Conservation (phyloP, 805 yeast genomes). For the Candida silvatica region DNA sequence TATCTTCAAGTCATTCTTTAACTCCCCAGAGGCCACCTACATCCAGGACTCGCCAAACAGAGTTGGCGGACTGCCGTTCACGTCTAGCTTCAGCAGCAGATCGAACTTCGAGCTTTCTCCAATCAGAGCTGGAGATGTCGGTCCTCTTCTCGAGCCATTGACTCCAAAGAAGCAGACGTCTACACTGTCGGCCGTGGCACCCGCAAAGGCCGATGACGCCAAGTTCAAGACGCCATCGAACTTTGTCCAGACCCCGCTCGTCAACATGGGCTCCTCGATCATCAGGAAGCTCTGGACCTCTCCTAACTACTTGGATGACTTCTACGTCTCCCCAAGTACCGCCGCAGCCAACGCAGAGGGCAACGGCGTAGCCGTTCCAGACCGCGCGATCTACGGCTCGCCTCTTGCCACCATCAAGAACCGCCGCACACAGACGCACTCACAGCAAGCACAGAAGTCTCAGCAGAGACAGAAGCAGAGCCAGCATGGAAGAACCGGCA, state of each 20-base stretch:
- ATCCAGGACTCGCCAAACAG: constrained; percentile 18
- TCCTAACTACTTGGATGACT: constrained; percentile 60
- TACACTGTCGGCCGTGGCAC: not conserved
- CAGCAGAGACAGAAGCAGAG: not conserved
- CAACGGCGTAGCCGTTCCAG: constrained; percentile 20
- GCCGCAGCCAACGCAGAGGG: constrained; percentile 1
- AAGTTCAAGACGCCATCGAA: constrained; percentile 23
- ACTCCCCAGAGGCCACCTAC: constrained; percentile 27
- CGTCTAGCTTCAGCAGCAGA: constrained; percentile 59
- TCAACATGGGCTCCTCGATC: constrained; percentile 23
- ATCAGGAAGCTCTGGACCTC: constrained; percentile 54
- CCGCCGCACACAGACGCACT: not conserved
- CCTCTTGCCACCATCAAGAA: constrained; percentile 21
- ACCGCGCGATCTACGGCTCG: constrained; percentile 26
- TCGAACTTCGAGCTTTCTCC: constrained; percentile 61
- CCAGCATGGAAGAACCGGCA: not conserved
- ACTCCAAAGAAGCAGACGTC: constrained; percentile 34
- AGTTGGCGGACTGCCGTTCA: constrained; percentile 35
- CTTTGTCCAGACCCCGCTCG: constrained; percentile 13
- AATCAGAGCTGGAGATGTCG: constrained; percentile 46
- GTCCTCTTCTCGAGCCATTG: constrained; percentile 57
- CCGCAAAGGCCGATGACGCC: not conserved
- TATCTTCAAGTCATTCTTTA: constrained; percentile 19
- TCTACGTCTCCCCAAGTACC: constrained; percentile 43
- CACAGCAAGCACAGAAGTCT: not conserved